Evolutionary conservation across 108 stramenopile genomes (phyloP).

Genomic region (Asterionellopsis glacialis): DNA sequence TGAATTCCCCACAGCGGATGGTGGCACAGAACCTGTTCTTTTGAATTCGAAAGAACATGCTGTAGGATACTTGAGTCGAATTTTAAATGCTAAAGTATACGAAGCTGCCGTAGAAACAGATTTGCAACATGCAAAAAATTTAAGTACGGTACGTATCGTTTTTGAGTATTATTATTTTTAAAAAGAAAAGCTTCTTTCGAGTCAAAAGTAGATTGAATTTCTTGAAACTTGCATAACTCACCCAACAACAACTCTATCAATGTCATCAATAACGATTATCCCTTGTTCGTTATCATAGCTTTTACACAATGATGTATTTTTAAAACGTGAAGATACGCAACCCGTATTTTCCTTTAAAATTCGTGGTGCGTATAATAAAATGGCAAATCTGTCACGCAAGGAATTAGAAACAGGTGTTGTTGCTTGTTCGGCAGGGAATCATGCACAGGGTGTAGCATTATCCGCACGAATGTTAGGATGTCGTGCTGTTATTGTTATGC

Average conservation of each 20-base stretch:
- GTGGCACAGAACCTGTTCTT: conserved; percentile 29
- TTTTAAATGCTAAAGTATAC: conserved; percentile 93
- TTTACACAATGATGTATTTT: conserved; percentile 69
- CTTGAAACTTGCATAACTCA: background rate
- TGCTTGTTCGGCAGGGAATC: conserved; percentile 97
- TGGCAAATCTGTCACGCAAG: conserved; percentile 66
- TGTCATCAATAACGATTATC: too few relatives aligned
- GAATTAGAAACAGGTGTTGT: conserved; percentile 82
- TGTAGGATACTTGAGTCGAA: conserved; percentile 73
- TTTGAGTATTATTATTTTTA: too few relatives aligned
- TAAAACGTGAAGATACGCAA: conserved; percentile 93
- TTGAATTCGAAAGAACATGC: conserved; percentile 55
- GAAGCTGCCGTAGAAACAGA: conserved; percentile 94
- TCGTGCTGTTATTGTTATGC: conserved; percentile 96
- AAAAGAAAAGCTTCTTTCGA: background rate
- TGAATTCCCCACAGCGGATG: conserved; percentile 4
- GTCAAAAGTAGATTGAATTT: background rate
- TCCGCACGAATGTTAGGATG: conserved; percentile 78
- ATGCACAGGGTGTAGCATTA: conserved; percentile 96
- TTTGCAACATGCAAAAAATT: conserved; percentile 85
- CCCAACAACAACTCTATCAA: too few relatives aligned
- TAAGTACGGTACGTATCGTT: conserved; percentile 54
- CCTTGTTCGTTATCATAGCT: conserved; percentile 28
- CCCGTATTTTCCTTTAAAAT: conserved; percentile 98
- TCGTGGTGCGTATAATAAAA: conserved; percentile 97